Evolutionary conservation across 2,329 filamentous ascomycete species (phyloP), one percentile per base, ranked within the genome.

Genomic region (Microsporum canis): DNA sequence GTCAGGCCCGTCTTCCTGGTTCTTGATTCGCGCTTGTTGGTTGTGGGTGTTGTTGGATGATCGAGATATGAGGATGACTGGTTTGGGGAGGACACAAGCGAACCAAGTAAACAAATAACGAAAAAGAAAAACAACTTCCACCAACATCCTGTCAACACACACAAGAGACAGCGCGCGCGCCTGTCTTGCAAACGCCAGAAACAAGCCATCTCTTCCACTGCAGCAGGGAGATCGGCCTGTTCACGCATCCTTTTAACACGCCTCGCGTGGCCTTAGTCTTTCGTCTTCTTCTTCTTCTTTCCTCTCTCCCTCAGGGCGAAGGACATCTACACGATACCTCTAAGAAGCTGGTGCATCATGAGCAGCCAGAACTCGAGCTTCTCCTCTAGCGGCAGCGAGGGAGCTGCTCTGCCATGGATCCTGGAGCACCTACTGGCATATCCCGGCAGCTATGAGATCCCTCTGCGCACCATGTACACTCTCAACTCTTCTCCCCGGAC

Each of bases 391-490:
- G 17, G 36, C 43, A 59, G 38, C 23, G 72, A 76, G 65, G 76
- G 75, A 63, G 72, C 74, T 41, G 72, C 74, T 29, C 73, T 79
- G 69, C 72, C 76, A 63, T 78, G 80, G 78, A 82, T 84, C 63
- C 75, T 84, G 57, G 82, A 84, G 62, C 82, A 84, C 69, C 77
- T 84, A 61, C 73, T 85, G 59, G 79, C 80, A 62, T 84, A 86
- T 68, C 83, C 83, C 6, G 79, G 78, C 67, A 81, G 78, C 66
- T 86, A 87, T 68, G 84, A 87, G 67, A 82, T 87, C 36, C 84
- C 84, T 23, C 77, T 87, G 33, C 81, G 84, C 61, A 86, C 83
- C 64, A 86, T 87, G 82, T 87, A 86, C 74, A 80, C 80, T 31
- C 77, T 87, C 70, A 87, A 87, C 69, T 84, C 80, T 63, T 79